Base-by-base conservation (phyloP, 2,329 filamentous ascomycete species). In the Claviceps lovelessii region DNA sequence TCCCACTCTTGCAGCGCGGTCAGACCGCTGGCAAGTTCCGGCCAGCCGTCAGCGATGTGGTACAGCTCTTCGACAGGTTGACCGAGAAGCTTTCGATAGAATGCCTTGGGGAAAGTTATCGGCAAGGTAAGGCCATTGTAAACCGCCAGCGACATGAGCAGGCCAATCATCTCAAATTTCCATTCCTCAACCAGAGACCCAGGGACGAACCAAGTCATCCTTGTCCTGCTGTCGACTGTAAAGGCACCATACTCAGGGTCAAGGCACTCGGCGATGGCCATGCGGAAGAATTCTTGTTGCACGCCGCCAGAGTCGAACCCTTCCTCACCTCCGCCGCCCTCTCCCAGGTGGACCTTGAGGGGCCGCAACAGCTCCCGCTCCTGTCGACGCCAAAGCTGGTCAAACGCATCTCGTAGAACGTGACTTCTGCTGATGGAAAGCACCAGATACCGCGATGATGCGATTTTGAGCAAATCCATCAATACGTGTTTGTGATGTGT, bases 71-170 rank as follows among this genome's bases (percentile, higher is more conserved):
- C 81, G 17, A 86, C 81, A 9, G 83, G 81, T 56, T 85, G 74
- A 9, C 80, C 81, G 0, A 95, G 74, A 0, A 97, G 76, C 61
- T 88, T 88, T 53, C 82, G 79, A 69, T 98, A 98, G 4, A 98
- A 77, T 0, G 84, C 87, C 55, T 81, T 78, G 0, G 93, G 93
- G 57, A 98, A 93, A 1, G 86, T 95, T 46, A 97, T 78, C 0
- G 93, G 93, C 1, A 98, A 74, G 0, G 90, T 95, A 29, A 97
- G 75, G 1, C 91, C 91, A 61, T 98, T 98, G 71, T 93, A 96
- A 5, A 97, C 73, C 5, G 93, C 93, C 19, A 98, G 76, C 1
- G 88, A 94, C 59, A 96, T 77, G n/a, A 97, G 72, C 11, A 96
- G 70, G 1, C 93, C 93, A 37, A 96, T 75, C 23, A 97, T 78